phyloP scores from a whole-genome alignment of 768 basidiomycete genomes.

The Tephrocybe sp. region DNA sequence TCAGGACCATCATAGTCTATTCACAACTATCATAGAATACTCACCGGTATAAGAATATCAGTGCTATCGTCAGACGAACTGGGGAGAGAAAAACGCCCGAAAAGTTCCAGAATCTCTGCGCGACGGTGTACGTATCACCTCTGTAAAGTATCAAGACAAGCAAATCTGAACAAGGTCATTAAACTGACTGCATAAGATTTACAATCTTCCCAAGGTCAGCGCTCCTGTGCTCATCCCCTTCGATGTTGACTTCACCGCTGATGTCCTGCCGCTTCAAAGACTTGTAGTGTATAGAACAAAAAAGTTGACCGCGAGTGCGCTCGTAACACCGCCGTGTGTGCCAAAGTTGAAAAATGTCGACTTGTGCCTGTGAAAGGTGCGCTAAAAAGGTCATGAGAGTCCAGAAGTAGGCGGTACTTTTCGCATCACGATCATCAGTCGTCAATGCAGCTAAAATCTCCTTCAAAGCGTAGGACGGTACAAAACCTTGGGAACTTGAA shows the following conservation, averaged over 20 bases:
- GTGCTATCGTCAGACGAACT: slow-evolving; percentile 62
- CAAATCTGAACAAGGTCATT: slow-evolving; percentile 2
- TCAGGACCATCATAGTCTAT: not conserved
- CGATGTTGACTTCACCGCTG: slow-evolving; percentile 42
- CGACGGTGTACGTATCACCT: slow-evolving; percentile 69
- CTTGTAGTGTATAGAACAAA: slow-evolving; percentile 71
- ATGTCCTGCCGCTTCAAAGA: slow-evolving; percentile 61
- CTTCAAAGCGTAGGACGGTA: slow-evolving; percentile 65
- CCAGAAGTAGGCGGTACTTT: slow-evolving; percentile 55
- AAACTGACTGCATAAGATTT: slow-evolving; percentile 69
- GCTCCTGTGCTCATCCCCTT: slow-evolving; percentile 36
- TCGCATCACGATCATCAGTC: slow-evolving; percentile 39
- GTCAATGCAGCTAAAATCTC: slow-evolving; percentile 56
- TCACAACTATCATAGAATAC: slow-evolving; percentile 21
- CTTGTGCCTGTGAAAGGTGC: slow-evolving; percentile 67
- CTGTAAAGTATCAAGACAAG: slow-evolving; percentile 35
- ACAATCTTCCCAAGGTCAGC: slow-evolving; percentile 73
- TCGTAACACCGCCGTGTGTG: slow-evolving; percentile 71
- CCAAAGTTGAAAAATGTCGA: slow-evolving; percentile 65
- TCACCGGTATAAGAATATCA: slow-evolving; percentile 73
- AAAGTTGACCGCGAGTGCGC: slow-evolving; percentile 68
- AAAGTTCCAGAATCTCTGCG: slow-evolving; percentile 75
- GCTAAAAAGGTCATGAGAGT: slow-evolving; percentile 59
- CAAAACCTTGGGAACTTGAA: slow-evolving; percentile 46
- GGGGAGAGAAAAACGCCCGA: slow-evolving; percentile 64